Percentiles rank a stretch among this genome's conserved stretches.
phyloP scores from a whole-genome alignment of 2,329 filamentous ascomycete species.

The Epichloe sp. region DNA sequence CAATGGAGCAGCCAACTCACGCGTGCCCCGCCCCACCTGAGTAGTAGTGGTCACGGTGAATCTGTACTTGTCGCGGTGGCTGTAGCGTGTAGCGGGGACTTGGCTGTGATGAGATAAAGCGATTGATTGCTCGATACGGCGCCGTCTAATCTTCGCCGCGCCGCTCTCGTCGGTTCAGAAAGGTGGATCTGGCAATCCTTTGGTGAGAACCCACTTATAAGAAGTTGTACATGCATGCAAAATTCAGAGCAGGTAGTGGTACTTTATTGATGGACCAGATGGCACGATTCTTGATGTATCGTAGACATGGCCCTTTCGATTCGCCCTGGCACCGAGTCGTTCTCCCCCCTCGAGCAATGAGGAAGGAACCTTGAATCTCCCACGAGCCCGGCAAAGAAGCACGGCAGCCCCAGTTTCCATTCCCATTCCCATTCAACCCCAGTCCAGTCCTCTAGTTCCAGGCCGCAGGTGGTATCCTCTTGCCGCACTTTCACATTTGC shows the following conservation, averaged over 20 bases:
- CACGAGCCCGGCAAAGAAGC: slow-evolving; percentile 4
- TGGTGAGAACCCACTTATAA: slow-evolving; percentile 1
- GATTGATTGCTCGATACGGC: slow-evolving; percentile 2
- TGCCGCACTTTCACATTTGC: slow-evolving; percentile 13
- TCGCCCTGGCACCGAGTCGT: slow-evolving; percentile 2
- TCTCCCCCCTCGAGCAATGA: slow-evolving; percentile 1
- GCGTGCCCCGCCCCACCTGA: no score
- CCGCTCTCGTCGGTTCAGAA: slow-evolving; percentile 6
- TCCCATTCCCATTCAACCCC: not conserved
- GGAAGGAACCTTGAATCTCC: not conserved
- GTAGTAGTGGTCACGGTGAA: not conserved
- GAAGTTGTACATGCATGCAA: not conserved
- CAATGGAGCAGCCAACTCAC: not conserved
- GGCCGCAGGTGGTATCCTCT: slow-evolving; percentile 9
- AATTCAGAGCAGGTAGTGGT: not conserved
- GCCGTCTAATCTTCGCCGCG: slow-evolving; percentile 2
- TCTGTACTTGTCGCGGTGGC: not conserved
- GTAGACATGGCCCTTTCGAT: not conserved
- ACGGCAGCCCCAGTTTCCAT: slow-evolving; percentile 1
- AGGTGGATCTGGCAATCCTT: slow-evolving; percentile 3
- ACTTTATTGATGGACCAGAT: not conserved
- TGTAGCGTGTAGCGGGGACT: not conserved
- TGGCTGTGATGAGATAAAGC: not conserved
- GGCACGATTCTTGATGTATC: not conserved
- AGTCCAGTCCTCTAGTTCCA: slow-evolving; percentile 3